These are phyloP conservation scores for Aspergillus sp. DNA, from an alignment of 2,329 filamentous ascomycete species.

Conservation along the genomic window DNA sequence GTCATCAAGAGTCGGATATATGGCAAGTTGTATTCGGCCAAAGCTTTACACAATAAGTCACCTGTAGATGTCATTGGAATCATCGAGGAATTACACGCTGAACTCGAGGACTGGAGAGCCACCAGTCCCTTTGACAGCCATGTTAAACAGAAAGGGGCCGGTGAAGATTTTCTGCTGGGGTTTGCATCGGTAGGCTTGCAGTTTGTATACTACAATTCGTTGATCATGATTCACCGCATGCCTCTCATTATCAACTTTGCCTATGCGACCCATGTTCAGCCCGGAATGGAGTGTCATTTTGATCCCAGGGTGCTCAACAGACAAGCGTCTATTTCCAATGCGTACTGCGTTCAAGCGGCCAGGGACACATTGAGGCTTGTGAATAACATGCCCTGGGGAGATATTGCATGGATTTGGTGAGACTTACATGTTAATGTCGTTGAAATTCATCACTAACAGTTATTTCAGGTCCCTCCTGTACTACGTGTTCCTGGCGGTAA, in stretches of 20 bases:
- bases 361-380: slow-evolving; percentile 84
- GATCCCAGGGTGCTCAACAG: slow-evolving; percentile 67
- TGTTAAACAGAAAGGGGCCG: slow-evolving; percentile 82
- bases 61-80: slow-evolving; percentile 84
- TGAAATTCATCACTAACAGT: neutral
- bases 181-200: slow-evolving; percentile 87
- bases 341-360: slow-evolving; percentile 82
- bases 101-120: slow-evolving; percentile 89
- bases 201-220: slow-evolving; percentile 91
- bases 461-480: slow-evolving; percentile 71
- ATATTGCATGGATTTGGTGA: slow-evolving; percentile 89
- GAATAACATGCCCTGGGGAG: slow-evolving; percentile 89
- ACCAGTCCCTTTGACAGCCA: slow-evolving; percentile 81
- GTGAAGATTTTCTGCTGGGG: slow-evolving; percentile 79
- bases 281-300: slow-evolving; percentile 37
- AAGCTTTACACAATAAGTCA: slow-evolving; percentile 71
- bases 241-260: slow-evolving; percentile 88
- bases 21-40: slow-evolving; percentile 80
- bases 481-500: slow-evolving; percentile 86
- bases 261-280: slow-evolving; percentile 79
- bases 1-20: slow-evolving; percentile 90
- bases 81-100: slow-evolving; percentile 80
- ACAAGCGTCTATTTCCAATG: slow-evolving; percentile 79
- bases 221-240: slow-evolving; percentile 96
- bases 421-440: slow-evolving; percentile 22